Conservation (phyloP, 345 rosid species). For the Citrus reticulata region DNA sequence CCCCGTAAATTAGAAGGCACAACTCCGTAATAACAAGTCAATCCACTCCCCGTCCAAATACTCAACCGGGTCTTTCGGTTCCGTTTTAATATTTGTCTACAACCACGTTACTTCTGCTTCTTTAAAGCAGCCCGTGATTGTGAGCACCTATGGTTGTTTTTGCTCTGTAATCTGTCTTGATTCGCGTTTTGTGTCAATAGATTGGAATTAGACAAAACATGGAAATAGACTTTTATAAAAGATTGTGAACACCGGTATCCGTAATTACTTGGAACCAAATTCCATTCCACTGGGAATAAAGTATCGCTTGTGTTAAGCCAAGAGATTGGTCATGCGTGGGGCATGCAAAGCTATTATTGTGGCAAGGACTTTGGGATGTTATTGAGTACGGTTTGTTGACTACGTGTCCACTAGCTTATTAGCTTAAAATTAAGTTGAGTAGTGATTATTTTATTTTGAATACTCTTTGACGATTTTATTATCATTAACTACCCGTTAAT, state of each 20-base stretch:
- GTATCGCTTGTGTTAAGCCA: not conserved
- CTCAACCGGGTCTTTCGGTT: conserved; percentile 12
- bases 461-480: too few relatives aligned
- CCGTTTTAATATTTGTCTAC: conserved; percentile 2
- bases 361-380: too few relatives aligned
- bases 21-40: not conserved
- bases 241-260: not conserved
- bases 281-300: conserved; percentile 1
- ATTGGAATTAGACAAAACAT: conserved; percentile 3
- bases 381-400: too few relatives aligned
- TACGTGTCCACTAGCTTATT: too few relatives aligned
- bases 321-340: too few relatives aligned
- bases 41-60: not conserved
- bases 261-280: not conserved
- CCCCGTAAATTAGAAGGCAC: conserved; percentile 14
- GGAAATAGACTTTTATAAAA: not conserved
- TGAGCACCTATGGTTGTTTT: conserved; percentile 1
- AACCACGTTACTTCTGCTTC: not conserved
- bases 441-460: too few relatives aligned
- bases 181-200: not conserved
- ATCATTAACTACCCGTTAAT: too few relatives aligned
- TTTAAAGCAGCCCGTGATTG: conserved; percentile 3
- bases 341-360: too few relatives aligned
- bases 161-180: not conserved
- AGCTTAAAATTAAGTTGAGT: too few relatives aligned